Conservation (phyloP, 306 rosid species). For the Cicer pinnatifidum region DNA sequence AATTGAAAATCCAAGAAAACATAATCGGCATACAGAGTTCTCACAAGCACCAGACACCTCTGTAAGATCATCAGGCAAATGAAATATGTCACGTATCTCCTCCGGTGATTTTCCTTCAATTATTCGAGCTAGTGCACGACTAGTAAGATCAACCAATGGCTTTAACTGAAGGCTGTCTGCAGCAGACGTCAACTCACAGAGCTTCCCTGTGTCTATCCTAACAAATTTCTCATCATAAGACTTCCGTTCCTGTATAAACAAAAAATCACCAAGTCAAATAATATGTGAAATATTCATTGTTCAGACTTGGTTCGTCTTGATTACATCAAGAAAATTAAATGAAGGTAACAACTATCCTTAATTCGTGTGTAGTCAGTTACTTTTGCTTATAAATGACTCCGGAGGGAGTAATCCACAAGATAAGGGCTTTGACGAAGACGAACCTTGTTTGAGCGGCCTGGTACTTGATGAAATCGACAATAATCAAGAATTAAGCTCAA, state of each 20-base stretch:
- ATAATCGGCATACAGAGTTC: constrained; percentile 50
- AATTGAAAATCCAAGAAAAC: constrained; percentile 45
- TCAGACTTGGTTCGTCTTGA: constrained; percentile 5
- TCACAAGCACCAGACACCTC: constrained; percentile 80
- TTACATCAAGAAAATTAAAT: too few species aligned
- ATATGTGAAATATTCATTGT: constrained; percentile 24
- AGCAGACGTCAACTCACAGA: constrained; percentile 97
- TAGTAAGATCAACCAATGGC: constrained; percentile 95
- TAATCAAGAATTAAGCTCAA: constrained; percentile 92
- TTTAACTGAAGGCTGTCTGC: constrained; percentile 95
- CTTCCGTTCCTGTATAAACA: constrained; percentile 75
- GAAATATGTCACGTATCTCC: constrained; percentile 98
- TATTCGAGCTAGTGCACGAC: constrained; percentile 98
- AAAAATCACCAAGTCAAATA: constrained; percentile 45
- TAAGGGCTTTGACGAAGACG: constrained; percentile 37
- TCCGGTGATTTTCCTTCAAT: constrained; percentile 97
- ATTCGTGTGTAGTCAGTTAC: too few species aligned
- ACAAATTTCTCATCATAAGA: constrained; percentile 85
- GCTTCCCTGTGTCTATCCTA: constrained; percentile 87
- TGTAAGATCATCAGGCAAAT: constrained; percentile 97
- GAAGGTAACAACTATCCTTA: too few species aligned
- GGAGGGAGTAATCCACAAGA: constrained; percentile 26
- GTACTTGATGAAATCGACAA: constrained; percentile 94
- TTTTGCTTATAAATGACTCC: too few species aligned
- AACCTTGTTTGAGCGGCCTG: constrained; percentile 98